Conservation (phyloP, 257 asterid genomes). For the Salvia rosmarinus region DNA sequence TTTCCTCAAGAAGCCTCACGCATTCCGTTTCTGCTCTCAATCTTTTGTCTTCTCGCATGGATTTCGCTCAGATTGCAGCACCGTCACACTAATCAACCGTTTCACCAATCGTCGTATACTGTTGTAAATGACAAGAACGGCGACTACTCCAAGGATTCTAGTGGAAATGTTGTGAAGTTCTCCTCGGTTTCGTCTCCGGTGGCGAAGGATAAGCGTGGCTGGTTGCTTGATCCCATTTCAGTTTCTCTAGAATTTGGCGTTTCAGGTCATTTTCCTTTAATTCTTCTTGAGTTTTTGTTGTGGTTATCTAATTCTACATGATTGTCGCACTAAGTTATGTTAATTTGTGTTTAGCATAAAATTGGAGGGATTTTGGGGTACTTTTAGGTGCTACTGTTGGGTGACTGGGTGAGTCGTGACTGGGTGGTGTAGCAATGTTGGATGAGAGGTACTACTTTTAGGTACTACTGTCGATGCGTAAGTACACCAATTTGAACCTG, state of each 20-base stretch:
- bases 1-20: conserved; percentile 85
- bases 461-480: conserved; percentile 30
- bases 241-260: conserved; percentile 53
- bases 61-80: conserved; percentile 75
- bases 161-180: conserved; percentile 66
- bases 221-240: conserved; percentile 81
- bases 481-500: conserved; percentile 31
- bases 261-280: conserved; percentile 50
- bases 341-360: background rate
- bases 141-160: conserved; percentile 42
- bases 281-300: background rate
- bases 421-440: conserved; percentile 5
- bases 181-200: conserved; percentile 49
- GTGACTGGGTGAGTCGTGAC: background rate
- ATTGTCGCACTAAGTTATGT: background rate
- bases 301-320: conserved; percentile 8
- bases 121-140: conserved; percentile 30
- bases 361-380: background rate
- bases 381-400: no score
- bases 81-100: conserved; percentile 34
- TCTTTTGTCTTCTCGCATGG: conserved; percentile 92
- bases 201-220: conserved; percentile 84
- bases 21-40: conserved; percentile 78
- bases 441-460: background rate
- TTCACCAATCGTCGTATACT: conserved; percentile 36